Conservation (phyloP, 2,329 filamentous ascomycete genomes). For the Colletotrichum lupini region DNA sequence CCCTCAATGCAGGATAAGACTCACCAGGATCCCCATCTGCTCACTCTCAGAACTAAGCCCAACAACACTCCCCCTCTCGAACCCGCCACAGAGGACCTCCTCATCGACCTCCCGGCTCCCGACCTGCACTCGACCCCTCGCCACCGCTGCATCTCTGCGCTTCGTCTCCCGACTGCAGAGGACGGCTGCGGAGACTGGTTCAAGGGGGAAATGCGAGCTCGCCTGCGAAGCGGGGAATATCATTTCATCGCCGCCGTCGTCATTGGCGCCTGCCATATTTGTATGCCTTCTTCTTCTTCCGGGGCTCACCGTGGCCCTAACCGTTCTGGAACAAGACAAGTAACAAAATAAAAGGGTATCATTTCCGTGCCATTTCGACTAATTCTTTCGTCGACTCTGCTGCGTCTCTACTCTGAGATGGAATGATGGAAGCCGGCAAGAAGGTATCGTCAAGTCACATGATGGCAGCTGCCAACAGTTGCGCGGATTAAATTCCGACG, state of each 20-base stretch:
- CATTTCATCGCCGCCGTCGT: not conserved
- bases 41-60: constrained; percentile 66
- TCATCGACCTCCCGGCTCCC: constrained; percentile 63
- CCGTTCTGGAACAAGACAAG: not conserved
- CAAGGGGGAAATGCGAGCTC: constrained; percentile 56
- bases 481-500: not conserved
- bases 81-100: constrained; percentile 56
- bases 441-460: constrained; percentile 20
- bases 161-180: constrained; percentile 53
- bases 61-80: constrained; percentile 63
- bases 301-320: not conserved
- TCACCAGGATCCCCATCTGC: constrained; percentile 58
- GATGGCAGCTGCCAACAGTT: not conserved
- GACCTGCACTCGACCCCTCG: constrained; percentile 47
- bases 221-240: constrained; percentile 49
- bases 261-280: not conserved
- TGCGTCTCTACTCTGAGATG: not conserved
- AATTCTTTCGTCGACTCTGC: not conserved
- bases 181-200: constrained; percentile 57
- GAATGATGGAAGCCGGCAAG: not conserved
- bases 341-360: not conserved
- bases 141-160: constrained; percentile 45
- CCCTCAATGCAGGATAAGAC: constrained; percentile 36
- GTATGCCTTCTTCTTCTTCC: not conserved
- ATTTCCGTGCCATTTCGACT: not conserved